These are phyloP conservation scores for Fraxinus americana DNA, from an alignment of 257 asterid genomes.

Conservation along the genomic window DNA sequence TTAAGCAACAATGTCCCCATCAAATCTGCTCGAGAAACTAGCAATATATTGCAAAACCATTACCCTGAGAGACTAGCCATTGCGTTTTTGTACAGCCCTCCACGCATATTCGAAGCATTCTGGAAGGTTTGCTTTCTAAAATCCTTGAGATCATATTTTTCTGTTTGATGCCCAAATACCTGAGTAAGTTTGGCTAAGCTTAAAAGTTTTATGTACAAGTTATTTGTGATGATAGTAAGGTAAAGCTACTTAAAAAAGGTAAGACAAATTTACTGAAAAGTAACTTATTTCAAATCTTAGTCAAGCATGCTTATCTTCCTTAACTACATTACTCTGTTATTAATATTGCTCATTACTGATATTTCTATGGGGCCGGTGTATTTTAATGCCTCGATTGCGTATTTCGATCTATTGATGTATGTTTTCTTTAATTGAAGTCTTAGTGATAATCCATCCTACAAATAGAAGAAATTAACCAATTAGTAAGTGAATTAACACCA, in stretches of 20 bases:
- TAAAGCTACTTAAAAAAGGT: too few relatives aligned
- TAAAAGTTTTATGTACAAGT: too few relatives aligned
- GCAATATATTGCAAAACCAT: slow-evolving; percentile 78
- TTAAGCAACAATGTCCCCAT: slow-evolving; percentile 71
- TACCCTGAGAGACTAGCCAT: slow-evolving; percentile 88
- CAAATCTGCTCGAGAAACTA: slow-evolving; percentile 79
- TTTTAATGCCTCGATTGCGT: background rate
- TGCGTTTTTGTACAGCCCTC: slow-evolving; percentile 88
- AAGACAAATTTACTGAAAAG: too few relatives aligned
- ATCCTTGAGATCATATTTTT: background rate
- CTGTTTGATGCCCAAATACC: background rate
- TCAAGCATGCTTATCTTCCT: too few relatives aligned
- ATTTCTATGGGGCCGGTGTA: background rate
- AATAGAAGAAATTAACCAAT: too few relatives aligned
- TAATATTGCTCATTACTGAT: background rate
- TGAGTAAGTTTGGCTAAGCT: too few relatives aligned
- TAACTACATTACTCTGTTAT: background rate
- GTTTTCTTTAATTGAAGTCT: too few relatives aligned
- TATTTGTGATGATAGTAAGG: too few relatives aligned
- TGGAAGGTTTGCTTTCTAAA: slow-evolving; percentile 74
- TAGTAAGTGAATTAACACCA: too few relatives aligned
- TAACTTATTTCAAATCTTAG: too few relatives aligned
- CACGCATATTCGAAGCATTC: slow-evolving; percentile 89
- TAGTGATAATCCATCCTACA: too few relatives aligned
- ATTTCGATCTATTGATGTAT: too few relatives aligned